Percentiles rank a stretch among this genome's conserved stretches.
These are phyloP conservation scores for Pholiota adiposa DNA, from an alignment of 1,284 basidiomycete species.

Conservation along the genomic window DNA sequence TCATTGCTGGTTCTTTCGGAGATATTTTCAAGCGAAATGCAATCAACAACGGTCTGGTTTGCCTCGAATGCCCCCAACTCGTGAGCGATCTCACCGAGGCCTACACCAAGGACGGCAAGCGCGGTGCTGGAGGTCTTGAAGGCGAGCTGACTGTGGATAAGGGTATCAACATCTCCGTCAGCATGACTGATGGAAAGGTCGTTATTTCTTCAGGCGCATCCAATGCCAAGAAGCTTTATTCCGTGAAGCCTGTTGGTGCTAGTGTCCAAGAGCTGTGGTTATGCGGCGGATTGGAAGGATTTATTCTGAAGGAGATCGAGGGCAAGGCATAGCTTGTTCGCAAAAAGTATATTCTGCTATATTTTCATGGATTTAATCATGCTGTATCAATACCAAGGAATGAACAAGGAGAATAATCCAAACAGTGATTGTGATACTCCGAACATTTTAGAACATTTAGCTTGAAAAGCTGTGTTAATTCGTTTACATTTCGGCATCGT, in stretches of 20 bases:
- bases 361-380: constrained; percentile 8
- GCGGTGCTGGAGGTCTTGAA: constrained; percentile 76
- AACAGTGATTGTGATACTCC: background rate
- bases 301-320: constrained; percentile 74
- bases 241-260: constrained; percentile 76
- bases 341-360: constrained; percentile 11
- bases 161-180: constrained; percentile 67
- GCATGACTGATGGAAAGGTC: constrained; percentile 73
- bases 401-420: background rate
- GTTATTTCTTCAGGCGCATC: constrained; percentile 47
- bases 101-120: constrained; percentile 74
- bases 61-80: constrained; percentile 90
- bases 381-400: constrained; percentile 5
- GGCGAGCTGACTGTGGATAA: constrained; percentile 85
- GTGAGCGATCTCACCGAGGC: constrained; percentile 81
- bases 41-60: constrained; percentile 98
- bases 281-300: constrained; percentile 81
- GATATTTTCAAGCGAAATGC: constrained; percentile 99
- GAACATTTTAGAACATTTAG: too few relatives aligned
- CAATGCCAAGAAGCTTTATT: constrained; percentile 64
- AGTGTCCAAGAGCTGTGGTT: constrained; percentile 95
- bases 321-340: constrained; percentile 4
- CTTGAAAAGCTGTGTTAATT: too few relatives aligned
- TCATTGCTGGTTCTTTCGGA: constrained; percentile 96
- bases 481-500: background rate